Percentiles rank a stretch among this genome's conserved stretches.
phyloP scores from a whole-genome alignment of 306 rosid species.

The Corylus americana region DNA sequence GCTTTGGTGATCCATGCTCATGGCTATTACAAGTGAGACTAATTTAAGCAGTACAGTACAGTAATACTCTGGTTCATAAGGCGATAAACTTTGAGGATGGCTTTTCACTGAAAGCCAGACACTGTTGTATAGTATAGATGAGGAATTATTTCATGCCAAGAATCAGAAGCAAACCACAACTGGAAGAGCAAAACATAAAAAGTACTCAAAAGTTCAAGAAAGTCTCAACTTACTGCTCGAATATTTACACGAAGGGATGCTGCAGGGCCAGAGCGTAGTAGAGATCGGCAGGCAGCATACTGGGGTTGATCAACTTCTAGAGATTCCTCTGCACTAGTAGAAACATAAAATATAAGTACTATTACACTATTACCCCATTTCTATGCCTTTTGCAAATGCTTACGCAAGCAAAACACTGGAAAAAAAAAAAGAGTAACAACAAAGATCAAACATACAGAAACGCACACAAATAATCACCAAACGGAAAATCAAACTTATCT shows the following conservation, averaged over 20 bases:
- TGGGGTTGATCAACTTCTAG: conserved; percentile 68
- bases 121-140: neutral
- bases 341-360: conserved; percentile 23
- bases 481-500: neutral
- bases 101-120: neutral
- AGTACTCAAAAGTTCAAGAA: conserved; percentile 13
- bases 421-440: neutral
- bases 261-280: conserved; percentile 89
- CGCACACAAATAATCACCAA: neutral
- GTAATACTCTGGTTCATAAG: neutral
- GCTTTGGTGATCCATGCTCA: neutral
- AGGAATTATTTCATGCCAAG: conserved; percentile 4
- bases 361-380: neutral
- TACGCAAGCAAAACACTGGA: neutral
- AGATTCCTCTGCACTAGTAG: conserved; percentile 47
- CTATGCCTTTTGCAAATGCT: neutral
- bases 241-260: conserved; percentile 82
- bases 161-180: conserved; percentile 9
- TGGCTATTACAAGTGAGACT: neutral
- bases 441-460: neutral
- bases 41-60: neutral
- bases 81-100: neutral
- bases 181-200: conserved; percentile 11
- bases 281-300: conserved; percentile 67
- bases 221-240: conserved; percentile 65